These are phyloP conservation scores for Aspergillus hancockii DNA, from an alignment of 495 filamentous ascomycete genomes.

Conservation along the genomic window DNA sequence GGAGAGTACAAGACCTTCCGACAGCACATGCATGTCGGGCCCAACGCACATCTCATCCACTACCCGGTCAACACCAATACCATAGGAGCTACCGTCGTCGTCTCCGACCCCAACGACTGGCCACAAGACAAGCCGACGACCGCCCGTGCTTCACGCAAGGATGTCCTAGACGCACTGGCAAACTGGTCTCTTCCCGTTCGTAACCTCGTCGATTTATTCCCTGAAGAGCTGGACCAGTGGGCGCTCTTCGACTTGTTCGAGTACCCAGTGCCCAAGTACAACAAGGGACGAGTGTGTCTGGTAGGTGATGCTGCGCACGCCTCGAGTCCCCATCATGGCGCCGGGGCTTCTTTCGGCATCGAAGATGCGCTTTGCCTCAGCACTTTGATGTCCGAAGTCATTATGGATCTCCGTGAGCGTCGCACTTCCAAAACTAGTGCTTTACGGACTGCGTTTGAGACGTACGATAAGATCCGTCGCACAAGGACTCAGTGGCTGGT, in stretches of 20 bases:
- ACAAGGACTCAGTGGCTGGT: constrained; percentile 29
- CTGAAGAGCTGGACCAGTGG: constrained; percentile 51
- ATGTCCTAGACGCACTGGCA: constrained; percentile 26
- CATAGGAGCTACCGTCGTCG: constrained; percentile 46
- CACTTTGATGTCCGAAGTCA: constrained; percentile 24
- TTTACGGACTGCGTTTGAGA: constrained; percentile 13
- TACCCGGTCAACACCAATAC: constrained; percentile 40
- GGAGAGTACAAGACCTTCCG: constrained; percentile 23
- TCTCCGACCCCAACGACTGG: constrained; percentile 41
- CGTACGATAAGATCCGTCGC: constrained; percentile 17
- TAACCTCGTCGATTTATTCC: constrained; percentile 40
- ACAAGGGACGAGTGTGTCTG: constrained; percentile 37
- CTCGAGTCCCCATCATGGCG: constrained; percentile 45
- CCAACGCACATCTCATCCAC: constrained; percentile 38
- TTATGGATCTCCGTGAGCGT: background rate
- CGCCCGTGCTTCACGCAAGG: constrained; percentile 17
- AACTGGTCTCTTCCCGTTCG: constrained; percentile 37
- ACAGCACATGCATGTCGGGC: constrained; percentile 38
- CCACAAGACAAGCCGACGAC: constrained; percentile 18
- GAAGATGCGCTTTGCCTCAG: constrained; percentile 49
- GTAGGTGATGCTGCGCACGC: constrained; percentile 52
- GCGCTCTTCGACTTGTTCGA: constrained; percentile 55
- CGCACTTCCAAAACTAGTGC: background rate
- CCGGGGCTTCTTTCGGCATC: constrained; percentile 54
- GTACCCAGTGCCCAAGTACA: constrained; percentile 42